phyloP scores from a whole-genome alignment of 148 eudicot species.

The Amaranthus hypochondriacus region DNA sequence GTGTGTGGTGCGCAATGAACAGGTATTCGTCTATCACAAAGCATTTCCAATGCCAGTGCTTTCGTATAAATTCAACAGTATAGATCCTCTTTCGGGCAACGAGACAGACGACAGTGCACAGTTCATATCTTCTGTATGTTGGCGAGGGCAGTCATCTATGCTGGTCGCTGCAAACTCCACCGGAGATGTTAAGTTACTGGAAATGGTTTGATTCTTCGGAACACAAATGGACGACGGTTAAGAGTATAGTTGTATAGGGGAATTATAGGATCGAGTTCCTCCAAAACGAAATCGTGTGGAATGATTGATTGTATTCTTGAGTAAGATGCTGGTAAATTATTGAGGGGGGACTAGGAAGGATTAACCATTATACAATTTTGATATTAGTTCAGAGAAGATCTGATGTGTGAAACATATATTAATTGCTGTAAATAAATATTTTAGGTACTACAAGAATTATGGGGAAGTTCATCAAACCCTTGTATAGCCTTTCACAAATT shows the following conservation, averaged over 20 bases:
- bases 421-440: slow-evolving; percentile 32
- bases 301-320: not conserved
- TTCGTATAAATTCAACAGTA: slow-evolving; percentile 57
- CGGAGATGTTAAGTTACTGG: slow-evolving; percentile 81
- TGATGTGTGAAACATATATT: slow-evolving; percentile 19
- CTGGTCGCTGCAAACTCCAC: slow-evolving; percentile 91
- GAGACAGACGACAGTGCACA: slow-evolving; percentile 65
- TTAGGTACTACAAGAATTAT: slow-evolving; percentile 8
- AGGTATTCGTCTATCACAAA: slow-evolving; percentile 90
- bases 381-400: slow-evolving; percentile 16
- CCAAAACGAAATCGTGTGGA: not conserved
- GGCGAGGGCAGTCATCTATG: slow-evolving; percentile 81
- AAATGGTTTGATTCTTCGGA: slow-evolving; percentile 51
- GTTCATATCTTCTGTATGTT: slow-evolving; percentile 90
- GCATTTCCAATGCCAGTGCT: slow-evolving; percentile 91
- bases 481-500: slow-evolving; percentile 22
- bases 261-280: not conserved
- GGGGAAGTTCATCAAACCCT: slow-evolving; percentile 18
- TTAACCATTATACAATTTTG: slow-evolving; percentile 33
- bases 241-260: not conserved
- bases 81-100: slow-evolving; percentile 60
- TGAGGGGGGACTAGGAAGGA: not conserved
- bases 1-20: not conserved
- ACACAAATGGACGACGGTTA: not conserved
- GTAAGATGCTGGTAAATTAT: not conserved